Percentiles rank a stretch among this genome's conserved stretches.
phyloP scores from a whole-genome alignment of 1,139 yeast genomes.

The Spathaspora sp. region DNA sequence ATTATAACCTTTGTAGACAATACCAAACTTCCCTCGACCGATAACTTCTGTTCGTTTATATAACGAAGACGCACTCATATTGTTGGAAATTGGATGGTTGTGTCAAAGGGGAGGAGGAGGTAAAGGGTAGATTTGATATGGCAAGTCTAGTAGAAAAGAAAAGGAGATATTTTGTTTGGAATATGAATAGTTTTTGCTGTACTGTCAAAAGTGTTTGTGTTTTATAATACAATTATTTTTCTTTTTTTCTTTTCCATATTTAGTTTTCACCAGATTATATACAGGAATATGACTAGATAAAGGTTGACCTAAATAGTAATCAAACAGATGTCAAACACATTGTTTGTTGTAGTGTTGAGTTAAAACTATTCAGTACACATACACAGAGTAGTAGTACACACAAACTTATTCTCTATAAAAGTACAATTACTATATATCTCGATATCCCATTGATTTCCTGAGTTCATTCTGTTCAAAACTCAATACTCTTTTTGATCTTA shows the following conservation, averaged over 20 bases:
- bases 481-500: neutral
- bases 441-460: slow-evolving; percentile 2
- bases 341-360: no score
- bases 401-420: neutral
- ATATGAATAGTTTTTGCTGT: neutral
- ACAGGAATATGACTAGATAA: neutral
- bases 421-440: neutral
- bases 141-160: neutral
- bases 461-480: slow-evolving; percentile 4
- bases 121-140: no score
- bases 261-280: neutral
- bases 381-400: no score
- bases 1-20: slow-evolving; percentile 83
- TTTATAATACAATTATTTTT: neutral
- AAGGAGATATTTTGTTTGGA: neutral
- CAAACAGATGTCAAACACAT: no score
- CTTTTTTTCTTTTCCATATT: neutral
- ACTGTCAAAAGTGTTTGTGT: neutral
- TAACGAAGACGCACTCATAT: slow-evolving; percentile 18
- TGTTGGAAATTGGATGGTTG: no score
- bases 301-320: no score
- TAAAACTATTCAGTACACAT: no score
- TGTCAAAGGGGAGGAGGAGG: no score
- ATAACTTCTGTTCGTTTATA: slow-evolving; percentile 86
- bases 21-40: slow-evolving; percentile 96